A percentile compares a stretch with the other conserved stretches of the same genome.
phyloP scores from a whole-genome alignment of 116 monocot genomes.

The Trichopus zeylanicus region DNA sequence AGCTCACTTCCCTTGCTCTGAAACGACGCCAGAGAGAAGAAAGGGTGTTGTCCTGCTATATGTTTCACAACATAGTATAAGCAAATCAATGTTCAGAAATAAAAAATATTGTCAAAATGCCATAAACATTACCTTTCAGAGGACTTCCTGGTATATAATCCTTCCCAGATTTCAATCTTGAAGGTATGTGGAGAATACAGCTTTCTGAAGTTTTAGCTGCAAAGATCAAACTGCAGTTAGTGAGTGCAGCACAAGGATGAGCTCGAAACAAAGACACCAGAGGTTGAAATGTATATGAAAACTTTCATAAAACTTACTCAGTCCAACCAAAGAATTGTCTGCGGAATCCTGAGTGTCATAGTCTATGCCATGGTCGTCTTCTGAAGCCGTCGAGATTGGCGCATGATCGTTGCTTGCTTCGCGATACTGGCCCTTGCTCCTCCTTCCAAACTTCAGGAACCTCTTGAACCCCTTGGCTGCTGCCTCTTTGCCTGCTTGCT shows the following conservation, averaged over 20 bases:
- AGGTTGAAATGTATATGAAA: too few relatives aligned
- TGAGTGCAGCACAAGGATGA: too few relatives aligned
- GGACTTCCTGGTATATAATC: background rate
- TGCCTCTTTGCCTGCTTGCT: conserved; percentile 15
- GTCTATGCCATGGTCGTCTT: too few relatives aligned
- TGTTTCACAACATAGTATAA: background rate
- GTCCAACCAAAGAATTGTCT: too few relatives aligned
- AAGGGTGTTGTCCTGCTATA: conserved; percentile 11
- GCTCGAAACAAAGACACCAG: too few relatives aligned
- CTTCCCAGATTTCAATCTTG: background rate
- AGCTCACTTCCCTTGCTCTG: conserved; percentile 10
- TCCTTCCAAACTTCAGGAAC: conserved; percentile 28
- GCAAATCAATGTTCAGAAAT: background rate
- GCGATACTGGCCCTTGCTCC: conserved; percentile 7
- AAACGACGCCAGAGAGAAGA: conserved; percentile 8
- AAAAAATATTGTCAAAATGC: background rate
- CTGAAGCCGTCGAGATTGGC: too few relatives aligned
- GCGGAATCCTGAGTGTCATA: too few relatives aligned
- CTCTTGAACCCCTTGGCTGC: conserved; percentile 32
- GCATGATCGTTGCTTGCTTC: too few relatives aligned
- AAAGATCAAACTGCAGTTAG: too few relatives aligned
- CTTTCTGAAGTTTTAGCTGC: too few relatives aligned
- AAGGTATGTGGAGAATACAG: background rate
- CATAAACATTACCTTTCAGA: background rate
- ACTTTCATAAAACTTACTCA: too few relatives aligned